Base-by-base conservation (phyloP, 257 asterid genomes). In the Linaria vulgaris region DNA sequence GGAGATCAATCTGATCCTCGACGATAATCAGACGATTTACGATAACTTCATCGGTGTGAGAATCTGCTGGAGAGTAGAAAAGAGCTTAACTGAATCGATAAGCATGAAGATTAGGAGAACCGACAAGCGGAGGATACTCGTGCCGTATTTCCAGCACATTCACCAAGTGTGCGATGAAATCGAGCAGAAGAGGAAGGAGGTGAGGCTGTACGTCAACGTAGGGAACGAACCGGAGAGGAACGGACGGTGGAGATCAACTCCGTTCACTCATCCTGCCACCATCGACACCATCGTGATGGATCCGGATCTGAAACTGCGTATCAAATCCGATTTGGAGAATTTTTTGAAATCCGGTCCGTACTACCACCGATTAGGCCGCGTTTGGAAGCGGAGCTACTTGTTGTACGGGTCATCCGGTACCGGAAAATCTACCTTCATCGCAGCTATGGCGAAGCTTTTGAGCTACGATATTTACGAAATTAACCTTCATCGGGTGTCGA, bases 341-440 rank as follows among this genome's bases (percentile, higher is more conserved):
- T 91, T 91, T 53, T 49, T 75, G 24, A 91, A 91, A 71, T 79
- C 94, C 64, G 86, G 80, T 67, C 95, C 88, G 82, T 84, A 84
- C 25, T 91, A 91, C 70, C 86, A 86, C 75, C 78, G 96, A 0
- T 72, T 88, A 46, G 98, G 98, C 57, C 88, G 87, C 6, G 86
- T 91, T n/a, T 91, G 98, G 98, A 91, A 91, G 72, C 71, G 96
- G 61, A 91, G 94, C 73, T 91, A 88, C 70, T 69, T 91, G 0
- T 72, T 91, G 12, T 80, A 88, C 84, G 98, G 98, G 6, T 69
- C 85, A 5, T 72, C 94, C 3, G 98, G 98, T 1, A 88, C 98
- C 20, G 98, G 98, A 0, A 91, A 91, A 66, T 82, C 98, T 21
- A 88, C 94, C 1, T 91, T 88, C 59, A 47, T 82, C 0, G 91